Base-by-base conservation (phyloP, 371 early-diverging fungal genomes). In the Funneliformis caledonium region DNA sequence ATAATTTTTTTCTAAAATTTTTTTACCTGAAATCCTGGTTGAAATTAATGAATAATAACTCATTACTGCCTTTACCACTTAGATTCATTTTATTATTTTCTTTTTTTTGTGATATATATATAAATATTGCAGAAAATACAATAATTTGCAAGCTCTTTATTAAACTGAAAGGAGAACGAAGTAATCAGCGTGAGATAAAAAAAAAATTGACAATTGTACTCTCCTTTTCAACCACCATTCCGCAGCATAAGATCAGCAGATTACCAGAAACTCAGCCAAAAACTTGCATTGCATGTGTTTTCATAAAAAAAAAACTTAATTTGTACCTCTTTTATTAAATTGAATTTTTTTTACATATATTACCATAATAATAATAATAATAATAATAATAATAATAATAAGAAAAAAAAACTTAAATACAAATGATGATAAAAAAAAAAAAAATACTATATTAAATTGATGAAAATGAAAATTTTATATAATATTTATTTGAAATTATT, bases 21-120 rank as follows among this genome's bases (percentile, higher is more conserved):
- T 65, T 81, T 56, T 88, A 89, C 94, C 93, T 93, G 84, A 88
- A 96, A 88, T 97, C 97, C 89, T 97, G 97, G 89, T 97, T 96
- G 84, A 97, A 97, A 87, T 93, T 93, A 76, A 94, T 87, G 82
- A 93, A 93, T 48, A 94, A 84, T 42, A 97, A 83, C 79, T 95
- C 92, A 56, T 84, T 84, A 43, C 75, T 82, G 12, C 81, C 78
- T 14, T 79, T 85, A 26, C 80, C 81, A 61, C 82, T 83, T 56
- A 87, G 82, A 80, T 87, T 87, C 87, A 87, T 87, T 56, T 56
- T 19, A 26, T 26, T 26, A 26, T 56, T 56, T 5, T 37, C 3
- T 3, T 37, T 37, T 37, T 37, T 37, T 37, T 37, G 37, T 37
- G 3, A 37, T 37, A 37, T 37, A 3, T 37, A 37, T 37, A 37